Conservation (phyloP, 2,329 filamentous ascomycete genomes). For the Dactylellina cionopaga region DNA sequence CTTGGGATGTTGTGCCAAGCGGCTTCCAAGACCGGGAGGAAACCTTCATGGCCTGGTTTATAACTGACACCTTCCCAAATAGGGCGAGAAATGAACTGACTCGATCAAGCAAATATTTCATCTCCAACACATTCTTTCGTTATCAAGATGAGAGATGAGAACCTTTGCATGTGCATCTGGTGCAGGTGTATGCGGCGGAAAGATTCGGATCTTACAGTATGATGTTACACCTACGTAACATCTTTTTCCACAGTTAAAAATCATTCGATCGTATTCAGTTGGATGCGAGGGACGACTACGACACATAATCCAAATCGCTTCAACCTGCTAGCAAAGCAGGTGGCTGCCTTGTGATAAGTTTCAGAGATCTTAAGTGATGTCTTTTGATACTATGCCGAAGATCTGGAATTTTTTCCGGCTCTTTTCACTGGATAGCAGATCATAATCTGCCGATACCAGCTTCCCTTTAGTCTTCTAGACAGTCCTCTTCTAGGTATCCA, state of each 20-base stretch:
- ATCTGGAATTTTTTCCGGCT: neutral
- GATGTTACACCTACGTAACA: no score
- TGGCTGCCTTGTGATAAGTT: neutral
- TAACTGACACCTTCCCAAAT: conserved; percentile 21
- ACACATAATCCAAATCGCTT: neutral
- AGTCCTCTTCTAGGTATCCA: neutral
- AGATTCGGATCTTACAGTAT: conserved; percentile 16
- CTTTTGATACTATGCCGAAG: neutral
- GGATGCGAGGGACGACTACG: neutral
- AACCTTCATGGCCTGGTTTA: neutral
- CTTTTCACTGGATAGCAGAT: conserved; percentile 27
- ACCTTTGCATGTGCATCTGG: neutral
- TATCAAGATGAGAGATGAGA: neutral
- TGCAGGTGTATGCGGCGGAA: conserved; percentile 44
- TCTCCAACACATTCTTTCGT: neutral
- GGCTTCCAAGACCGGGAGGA: conserved; percentile 12
- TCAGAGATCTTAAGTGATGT: neutral
- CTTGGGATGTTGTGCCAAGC: conserved; percentile 12
- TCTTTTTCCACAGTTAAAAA: no score
- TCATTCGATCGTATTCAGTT: no score
- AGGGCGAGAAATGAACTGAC: neutral
- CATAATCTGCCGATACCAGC: conserved; percentile 11
- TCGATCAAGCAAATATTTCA: conserved; percentile 9
- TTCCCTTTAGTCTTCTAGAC: conserved; percentile 33
- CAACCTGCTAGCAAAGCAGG: neutral